Base-by-base conservation (phyloP, 257 asterid genomes). In the Ocimum tenuiflorum region DNA sequence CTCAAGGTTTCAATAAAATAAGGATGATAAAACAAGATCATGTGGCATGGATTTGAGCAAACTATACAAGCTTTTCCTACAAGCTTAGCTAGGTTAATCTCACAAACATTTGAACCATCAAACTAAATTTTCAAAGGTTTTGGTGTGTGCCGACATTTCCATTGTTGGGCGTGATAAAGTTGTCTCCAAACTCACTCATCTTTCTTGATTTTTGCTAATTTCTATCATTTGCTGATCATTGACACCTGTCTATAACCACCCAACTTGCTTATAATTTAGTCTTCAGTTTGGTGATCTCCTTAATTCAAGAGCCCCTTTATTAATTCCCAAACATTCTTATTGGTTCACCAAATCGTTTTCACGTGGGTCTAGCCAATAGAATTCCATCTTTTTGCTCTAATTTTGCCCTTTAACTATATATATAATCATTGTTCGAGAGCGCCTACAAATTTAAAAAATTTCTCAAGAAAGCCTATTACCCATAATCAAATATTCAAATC, bases 291-390 rank as follows among this genome's bases (percentile, higher is more conserved):
- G 60, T 42, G 72, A 18, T 51, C 45, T 68, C 68, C 78, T 58
- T 72, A 68, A 68, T 65, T 67, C 80, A 35, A 72, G 78, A 74
- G 13, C 51, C 48, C 67, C 13, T 23, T 58, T 10, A 2, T 38
- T 11, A 4, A 36, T 27, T 41, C 6, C 13, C 3, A 66, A 63
- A 63, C 76, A 75, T 75, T 73, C 81, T 78, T 31, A 72, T 71
- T 75, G 82, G 78, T 54, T 70, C 20, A 48, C 55, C 63, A 69
- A 78, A 62, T 48, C 35, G 66, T 29, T 48, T 73, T 81, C 83
- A 81, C 86, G 83, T 81, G 86, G 86, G 7, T 18, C 72, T 24
- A 18, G 2, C 86, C 86, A 81, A 81, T 78, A 48, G 49, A 29
- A 73, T 43, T 7, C 33, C 68, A 8, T 73, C 72, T 51, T 57